Evolutionary conservation across 2,329 filamentous ascomycete species (phyloP).

Genomic region (Neodidymelliopsis sp.): DNA sequence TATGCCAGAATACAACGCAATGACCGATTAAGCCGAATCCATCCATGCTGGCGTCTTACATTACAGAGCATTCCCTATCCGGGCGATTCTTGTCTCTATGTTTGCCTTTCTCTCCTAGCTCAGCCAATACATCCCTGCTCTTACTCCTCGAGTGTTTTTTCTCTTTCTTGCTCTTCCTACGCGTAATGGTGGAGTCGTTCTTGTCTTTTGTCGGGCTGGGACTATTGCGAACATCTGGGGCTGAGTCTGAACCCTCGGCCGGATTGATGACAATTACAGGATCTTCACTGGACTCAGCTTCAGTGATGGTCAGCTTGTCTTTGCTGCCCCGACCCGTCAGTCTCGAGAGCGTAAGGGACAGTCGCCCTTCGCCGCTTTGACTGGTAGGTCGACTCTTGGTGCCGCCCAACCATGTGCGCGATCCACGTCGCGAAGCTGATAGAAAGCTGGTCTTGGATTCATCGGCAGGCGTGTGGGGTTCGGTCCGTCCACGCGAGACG

Average conservation of each 20-base stretch:
- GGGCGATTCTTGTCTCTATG: constrained; percentile 43
- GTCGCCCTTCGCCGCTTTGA: constrained; percentile 50
- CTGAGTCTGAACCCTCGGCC: constrained; percentile 14
- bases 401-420: constrained; percentile 40
- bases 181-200: constrained; percentile 30
- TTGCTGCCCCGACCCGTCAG: constrained; percentile 53
- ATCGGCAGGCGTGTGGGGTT: constrained; percentile 53
- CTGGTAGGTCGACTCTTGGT: constrained; percentile 53
- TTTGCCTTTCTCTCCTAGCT: constrained; percentile 37
- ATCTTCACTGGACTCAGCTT: constrained; percentile 30
- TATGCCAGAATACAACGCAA: constrained; percentile 4
- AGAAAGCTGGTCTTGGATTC: constrained; percentile 48
- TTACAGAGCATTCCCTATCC: constrained; percentile 55
- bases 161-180: constrained; percentile 43
- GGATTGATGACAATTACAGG: constrained; percentile 40
- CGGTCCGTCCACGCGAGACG: constrained; percentile 41
- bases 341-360: constrained; percentile 52
- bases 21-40: not conserved
- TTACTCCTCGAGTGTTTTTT: constrained; percentile 49
- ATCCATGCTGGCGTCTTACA: constrained; percentile 43
- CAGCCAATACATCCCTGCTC: constrained; percentile 49
- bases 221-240: constrained; percentile 18
- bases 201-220: constrained; percentile 31
- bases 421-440: constrained; percentile 43
- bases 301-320: constrained; percentile 46